A percentile compares a stretch with the other conserved stretches of the same genome.
phyloP scores from a whole-genome alignment of 1,284 basidiomycete genomes.

The Porogramme epimiltina region DNA sequence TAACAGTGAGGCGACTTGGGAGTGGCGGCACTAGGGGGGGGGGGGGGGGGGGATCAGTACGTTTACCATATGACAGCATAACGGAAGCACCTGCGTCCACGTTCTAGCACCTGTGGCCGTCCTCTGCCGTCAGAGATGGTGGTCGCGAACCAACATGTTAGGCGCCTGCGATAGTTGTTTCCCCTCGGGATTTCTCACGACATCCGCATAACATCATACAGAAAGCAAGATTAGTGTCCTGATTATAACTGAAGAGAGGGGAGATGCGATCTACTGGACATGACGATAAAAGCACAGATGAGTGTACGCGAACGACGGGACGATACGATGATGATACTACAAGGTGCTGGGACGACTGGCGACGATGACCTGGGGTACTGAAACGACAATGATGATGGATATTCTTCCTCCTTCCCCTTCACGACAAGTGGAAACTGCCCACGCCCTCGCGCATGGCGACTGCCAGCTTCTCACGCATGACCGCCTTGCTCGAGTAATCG shows the following conservation, averaged over 20 bases:
- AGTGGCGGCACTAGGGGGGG: too few species aligned
- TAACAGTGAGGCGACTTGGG: too few species aligned
- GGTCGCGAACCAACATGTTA: too few species aligned
- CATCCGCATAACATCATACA: background rate
- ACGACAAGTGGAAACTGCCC: conserved; percentile 95
- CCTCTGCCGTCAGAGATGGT: too few species aligned
- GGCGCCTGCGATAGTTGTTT: too few species aligned
- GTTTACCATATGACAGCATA: too few species aligned
- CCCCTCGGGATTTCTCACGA: too few species aligned
- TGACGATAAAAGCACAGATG: conserved; percentile 24
- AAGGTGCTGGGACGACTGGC: conserved; percentile 2
- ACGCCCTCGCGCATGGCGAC: conserved; percentile 89
- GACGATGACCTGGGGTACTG: conserved; percentile 1
- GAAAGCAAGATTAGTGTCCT: conserved; percentile 18
- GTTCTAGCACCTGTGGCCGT: too few species aligned
- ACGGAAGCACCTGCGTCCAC: too few species aligned
- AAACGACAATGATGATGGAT: background rate
- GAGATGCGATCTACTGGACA: conserved; percentile 21
- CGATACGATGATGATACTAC: conserved; percentile 14
- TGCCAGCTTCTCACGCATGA: conserved; percentile 79
- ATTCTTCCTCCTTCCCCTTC: conserved; percentile 26
- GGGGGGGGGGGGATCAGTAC: too few species aligned
- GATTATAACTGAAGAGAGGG: conserved; percentile 5
- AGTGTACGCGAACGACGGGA: background rate
- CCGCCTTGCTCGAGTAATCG: conserved; percentile 84